Evolutionary conservation across 1,139 yeast genomes (phyloP), one percentile per base, ranked within the genome.

Genomic region (Kluyveromyces sp.): DNA sequence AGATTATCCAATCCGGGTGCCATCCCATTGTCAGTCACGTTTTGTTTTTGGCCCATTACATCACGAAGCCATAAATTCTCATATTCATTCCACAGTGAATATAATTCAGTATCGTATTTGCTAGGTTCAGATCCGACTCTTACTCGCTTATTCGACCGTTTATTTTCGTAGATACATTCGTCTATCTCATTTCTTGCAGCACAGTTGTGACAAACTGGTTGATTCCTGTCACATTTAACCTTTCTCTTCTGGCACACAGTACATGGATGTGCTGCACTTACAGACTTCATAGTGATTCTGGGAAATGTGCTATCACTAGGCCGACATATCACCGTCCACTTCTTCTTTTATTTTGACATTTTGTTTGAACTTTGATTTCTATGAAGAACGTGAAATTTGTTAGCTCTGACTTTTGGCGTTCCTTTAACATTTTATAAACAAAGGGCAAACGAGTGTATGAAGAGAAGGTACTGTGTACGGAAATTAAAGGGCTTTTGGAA

Each of bases 211-310:
- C 68, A 64, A 2, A 39, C 26, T 0, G 68, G 68, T 7, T 61
- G 47, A 42, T 55, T 42, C 26, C 65, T 51, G 48, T 64, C 67
- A 51, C 68, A 64, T 43, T 61, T 63, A 10, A 61, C 61, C 43
- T 61, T 63, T 27, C 61, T 50, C 34, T 48, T 53, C 2, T 57
- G 47, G 47, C 66, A 62, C 2, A 53, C 53, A 3, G 49, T 36
- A 43, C 66, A 62, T 7, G 60, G 59, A 39, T 50, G 56, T 31
- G 46, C 48, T 3, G 54, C 50, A 41, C 48, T 53, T 37, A 21
- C 21, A 15, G 21, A 15, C 21, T 15, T 15, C 21, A 15, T 15
- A 15, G 21, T 15, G 21, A 15, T 15, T 15, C 21, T 15, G 21
- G 21, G 21, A 15, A 15, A 15, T 15, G 21, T 15, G 21, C 21